Evolutionary conservation across 78 protist species (phyloP).

Genomic region (slime mould (Dictyostelium discoideum)): dicty_2.7 NC_007090.3:1448001-1448500

Average conservation of each 20-base stretch:
- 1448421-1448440: too few relatives aligned
- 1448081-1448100: neutral
- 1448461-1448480: too few relatives aligned
- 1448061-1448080: neutral
- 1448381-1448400: neutral
- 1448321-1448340: neutral
- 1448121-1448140: neutral
- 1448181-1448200: neutral
- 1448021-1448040: neutral
- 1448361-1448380: neutral
- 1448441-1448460: too few relatives aligned
- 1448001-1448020: slow-evolving; percentile 19
- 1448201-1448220: neutral
- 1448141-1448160: neutral
- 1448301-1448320: too few relatives aligned
- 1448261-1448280: slow-evolving; percentile 1
- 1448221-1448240: neutral
- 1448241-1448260: neutral
- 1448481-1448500: too few relatives aligned
- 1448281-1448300: neutral
- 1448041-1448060: slow-evolving; percentile 10
- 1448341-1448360: too few relatives aligned
- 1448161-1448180: slow-evolving; percentile 4
- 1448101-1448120: too few relatives aligned
- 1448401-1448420: neutral